Evolutionary conservation across 1,284 basidiomycete genomes (phyloP).

Genomic region (Apiotrichum sp.): DNA sequence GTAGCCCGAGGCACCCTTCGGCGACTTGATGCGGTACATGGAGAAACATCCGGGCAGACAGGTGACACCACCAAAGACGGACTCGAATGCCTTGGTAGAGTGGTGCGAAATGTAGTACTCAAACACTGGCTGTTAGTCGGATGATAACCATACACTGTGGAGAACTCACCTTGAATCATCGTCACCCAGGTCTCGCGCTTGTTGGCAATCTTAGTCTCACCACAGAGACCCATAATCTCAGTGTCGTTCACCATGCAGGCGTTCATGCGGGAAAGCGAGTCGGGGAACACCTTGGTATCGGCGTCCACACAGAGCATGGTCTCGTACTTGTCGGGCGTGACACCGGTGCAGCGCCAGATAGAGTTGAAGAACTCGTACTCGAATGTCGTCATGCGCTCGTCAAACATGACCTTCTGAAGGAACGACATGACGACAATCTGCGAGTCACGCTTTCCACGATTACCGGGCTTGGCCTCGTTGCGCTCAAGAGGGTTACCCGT

Average conservation of each 20-base stretch:
- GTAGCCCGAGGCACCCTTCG: conserved; percentile 82
- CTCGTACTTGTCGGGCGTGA: conserved; percentile 95
- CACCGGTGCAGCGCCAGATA: conserved; percentile 86
- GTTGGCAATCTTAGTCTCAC: conserved; percentile 98
- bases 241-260: conserved; percentile 92
- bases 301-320: conserved; percentile 96
- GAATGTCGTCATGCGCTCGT: conserved; percentile 98
- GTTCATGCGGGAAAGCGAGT: conserved; percentile 84
- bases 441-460: conserved; percentile 96
- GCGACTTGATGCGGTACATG: conserved; percentile 98
- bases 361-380: conserved; percentile 99
- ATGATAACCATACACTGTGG: not conserved
- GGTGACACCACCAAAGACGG: conserved; percentile 98
- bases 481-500: conserved; percentile 84
- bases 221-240: conserved; percentile 98
- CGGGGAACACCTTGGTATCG: conserved; percentile 95
- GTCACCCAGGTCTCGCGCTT: conserved; percentile 98
- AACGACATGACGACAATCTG: conserved; percentile 98
- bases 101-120: conserved; percentile 99
- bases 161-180: conserved; percentile 73
- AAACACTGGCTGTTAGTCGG: conserved; percentile 59
- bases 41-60: conserved; percentile 99
- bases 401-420: conserved; percentile 98
- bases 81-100: conserved; percentile 97
- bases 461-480: conserved; percentile 88